Conservation (phyloP, 495 filamentous ascomycete genomes). For the Tuber melanosporum region DNA sequence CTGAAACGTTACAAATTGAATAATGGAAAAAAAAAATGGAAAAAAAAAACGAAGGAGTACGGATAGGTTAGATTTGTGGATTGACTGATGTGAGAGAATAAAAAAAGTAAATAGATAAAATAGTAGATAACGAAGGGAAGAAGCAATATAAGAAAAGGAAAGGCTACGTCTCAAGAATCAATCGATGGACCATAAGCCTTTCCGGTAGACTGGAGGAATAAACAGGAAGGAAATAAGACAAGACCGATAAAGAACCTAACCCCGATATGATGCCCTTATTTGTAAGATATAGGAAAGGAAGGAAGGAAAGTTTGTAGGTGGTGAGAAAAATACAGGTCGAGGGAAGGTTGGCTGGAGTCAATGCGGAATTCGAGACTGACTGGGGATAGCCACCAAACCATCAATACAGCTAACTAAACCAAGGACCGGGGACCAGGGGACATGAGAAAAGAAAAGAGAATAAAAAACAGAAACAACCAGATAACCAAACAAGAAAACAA, state of each 20-base stretch:
- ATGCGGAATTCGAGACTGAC: background rate
- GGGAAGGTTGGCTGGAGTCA: background rate
- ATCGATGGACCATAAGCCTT: background rate
- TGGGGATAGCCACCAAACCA: background rate
- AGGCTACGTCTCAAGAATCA: slow-evolving; percentile 1
- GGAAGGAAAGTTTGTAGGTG: background rate
- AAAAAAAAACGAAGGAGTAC: background rate
- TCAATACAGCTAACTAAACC: background rate
- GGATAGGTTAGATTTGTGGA: background rate
- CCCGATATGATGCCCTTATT: background rate
- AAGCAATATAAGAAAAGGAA: background rate
- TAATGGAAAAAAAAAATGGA: background rate
- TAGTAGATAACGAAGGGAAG: background rate
- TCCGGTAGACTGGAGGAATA: background rate
- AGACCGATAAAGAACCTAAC: slow-evolving; percentile 4
- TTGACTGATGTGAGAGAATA: background rate
- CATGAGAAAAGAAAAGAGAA: background rate
- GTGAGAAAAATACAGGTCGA: background rate
- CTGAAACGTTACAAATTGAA: background rate
- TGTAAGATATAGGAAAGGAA: slow-evolving; percentile 4
- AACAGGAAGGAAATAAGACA: background rate
- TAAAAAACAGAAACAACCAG: background rate
- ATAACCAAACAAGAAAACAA: background rate
- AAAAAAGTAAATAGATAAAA: slow-evolving; percentile 1
- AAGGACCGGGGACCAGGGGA: background rate